A percentile compares a stretch with the other conserved stretches of the same genome.
Conservation (phyloP, 768 basidiomycete genomes). For the Mycena belliarum region DNA sequence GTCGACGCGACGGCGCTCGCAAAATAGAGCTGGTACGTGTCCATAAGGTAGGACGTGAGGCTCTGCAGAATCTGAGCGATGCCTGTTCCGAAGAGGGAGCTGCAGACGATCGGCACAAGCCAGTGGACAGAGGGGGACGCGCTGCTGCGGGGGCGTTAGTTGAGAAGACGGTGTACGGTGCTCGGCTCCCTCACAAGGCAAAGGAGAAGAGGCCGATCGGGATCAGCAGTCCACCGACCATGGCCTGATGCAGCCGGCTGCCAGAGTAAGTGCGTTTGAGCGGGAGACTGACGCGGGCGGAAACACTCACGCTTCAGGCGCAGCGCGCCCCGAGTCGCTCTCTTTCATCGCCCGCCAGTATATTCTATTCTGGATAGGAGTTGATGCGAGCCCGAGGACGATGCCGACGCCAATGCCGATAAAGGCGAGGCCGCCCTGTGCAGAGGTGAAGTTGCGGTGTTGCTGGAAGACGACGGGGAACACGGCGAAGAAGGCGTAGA, state of each 20-base stretch:
- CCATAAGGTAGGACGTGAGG: conserved; percentile 72
- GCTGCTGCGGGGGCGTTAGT: conserved; percentile 40
- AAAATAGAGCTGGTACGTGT: conserved; percentile 64
- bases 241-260: conserved; percentile 61
- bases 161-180: not conserved
- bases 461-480: conserved; percentile 61
- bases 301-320: conserved; percentile 58
- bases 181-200: conserved; percentile 47
- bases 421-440: conserved; percentile 61
- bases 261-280: not conserved
- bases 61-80: conserved; percentile 66
- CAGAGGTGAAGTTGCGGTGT: conserved; percentile 52
- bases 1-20: conserved; percentile 72
- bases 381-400: conserved; percentile 47
- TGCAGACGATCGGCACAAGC: conserved; percentile 68
- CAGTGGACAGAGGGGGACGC: conserved; percentile 54
- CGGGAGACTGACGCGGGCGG: not conserved
- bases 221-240: conserved; percentile 50
- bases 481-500: conserved; percentile 66
- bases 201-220: conserved; percentile 70
- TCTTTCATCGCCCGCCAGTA: conserved; percentile 52
- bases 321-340: conserved; percentile 49
- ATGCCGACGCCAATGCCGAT: conserved; percentile 65
- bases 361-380: conserved; percentile 54
- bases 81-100: conserved; percentile 65